These are phyloP conservation scores for Aspergillus campestris DNA, from an alignment of 495 filamentous ascomycete genomes.

Conservation along the genomic window DNA sequence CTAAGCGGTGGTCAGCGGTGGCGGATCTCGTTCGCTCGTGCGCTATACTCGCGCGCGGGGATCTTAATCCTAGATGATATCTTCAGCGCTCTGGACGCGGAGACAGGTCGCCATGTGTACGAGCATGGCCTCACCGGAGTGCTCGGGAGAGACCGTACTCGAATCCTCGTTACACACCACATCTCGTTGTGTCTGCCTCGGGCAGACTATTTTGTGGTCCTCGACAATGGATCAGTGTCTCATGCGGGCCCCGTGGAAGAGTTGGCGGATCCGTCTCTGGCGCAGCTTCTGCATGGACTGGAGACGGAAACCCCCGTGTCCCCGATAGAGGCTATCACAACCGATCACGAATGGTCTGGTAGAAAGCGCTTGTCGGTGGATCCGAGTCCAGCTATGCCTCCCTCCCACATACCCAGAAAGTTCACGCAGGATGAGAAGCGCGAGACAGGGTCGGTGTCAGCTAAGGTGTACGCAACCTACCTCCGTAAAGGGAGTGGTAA, in stretches of 20 bases:
- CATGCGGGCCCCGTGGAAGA: conserved; percentile 43
- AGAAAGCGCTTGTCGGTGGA: conserved; percentile 8
- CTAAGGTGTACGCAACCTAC: conserved; percentile 54
- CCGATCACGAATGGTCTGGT: neutral
- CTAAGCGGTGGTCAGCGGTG: conserved; percentile 72
- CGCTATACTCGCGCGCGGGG: conserved; percentile 70
- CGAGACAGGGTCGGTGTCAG: conserved; percentile 55
- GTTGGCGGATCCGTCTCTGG: conserved; percentile 41
- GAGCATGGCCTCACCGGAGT: conserved; percentile 63
- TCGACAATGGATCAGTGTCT: conserved; percentile 55
- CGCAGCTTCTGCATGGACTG: conserved; percentile 44
- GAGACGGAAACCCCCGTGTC: conserved; percentile 36
- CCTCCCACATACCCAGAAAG: conserved; percentile 35
- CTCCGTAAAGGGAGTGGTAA: conserved; percentile 54
- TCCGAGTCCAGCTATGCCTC: conserved; percentile 3
- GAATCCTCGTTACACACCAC: conserved; percentile 74
- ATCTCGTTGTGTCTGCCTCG: conserved; percentile 60
- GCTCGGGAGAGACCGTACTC: conserved; percentile 55
- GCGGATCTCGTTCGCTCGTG: conserved; percentile 66
- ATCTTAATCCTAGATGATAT: conserved; percentile 74
- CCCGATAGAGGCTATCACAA: conserved; percentile 7
- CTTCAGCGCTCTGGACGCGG: conserved; percentile 56
- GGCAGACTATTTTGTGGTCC: conserved; percentile 59
- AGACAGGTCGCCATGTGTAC: conserved; percentile 68
- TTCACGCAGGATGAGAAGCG: conserved; percentile 63